These are phyloP conservation scores for Corymbia citriodora DNA, from an alignment of 441 rosid species.

Conservation along the genomic window DNA sequence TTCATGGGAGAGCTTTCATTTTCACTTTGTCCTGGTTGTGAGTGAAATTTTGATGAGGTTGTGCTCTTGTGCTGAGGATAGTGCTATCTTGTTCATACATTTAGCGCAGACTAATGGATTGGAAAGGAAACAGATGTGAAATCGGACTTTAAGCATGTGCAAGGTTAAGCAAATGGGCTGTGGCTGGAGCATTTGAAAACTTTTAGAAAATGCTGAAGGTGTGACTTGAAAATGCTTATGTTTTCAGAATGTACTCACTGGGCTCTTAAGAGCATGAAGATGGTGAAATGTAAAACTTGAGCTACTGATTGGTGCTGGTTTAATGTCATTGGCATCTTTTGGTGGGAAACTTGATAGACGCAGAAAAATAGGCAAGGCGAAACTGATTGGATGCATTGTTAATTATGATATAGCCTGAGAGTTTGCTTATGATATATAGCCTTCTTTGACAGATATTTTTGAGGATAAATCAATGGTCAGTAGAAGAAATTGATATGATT, in stretches of 20 bases:
- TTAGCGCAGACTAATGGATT: neutral
- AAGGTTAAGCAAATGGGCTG: neutral
- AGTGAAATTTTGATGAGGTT: neutral
- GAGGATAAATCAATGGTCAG: neutral
- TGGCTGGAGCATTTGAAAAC: neutral
- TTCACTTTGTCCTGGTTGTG: neutral
- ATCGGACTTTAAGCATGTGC: neutral
- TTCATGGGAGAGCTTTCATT: neutral
- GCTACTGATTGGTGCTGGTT: neutral
- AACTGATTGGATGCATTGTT: neutral
- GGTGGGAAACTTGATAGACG: neutral
- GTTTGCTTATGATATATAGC: neutral
- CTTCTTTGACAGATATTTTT: neutral
- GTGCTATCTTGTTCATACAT: neutral
- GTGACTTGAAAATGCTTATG: neutral
- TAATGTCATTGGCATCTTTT: neutral
- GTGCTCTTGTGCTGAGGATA: neutral
- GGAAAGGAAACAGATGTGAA: neutral
- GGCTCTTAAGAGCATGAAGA: neutral
- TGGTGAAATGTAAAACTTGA: neutral
- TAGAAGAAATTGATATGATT: neutral
- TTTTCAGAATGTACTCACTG: neutral
- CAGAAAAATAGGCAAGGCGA: neutral
- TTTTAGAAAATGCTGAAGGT: neutral
- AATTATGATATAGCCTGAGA: neutral